These are phyloP conservation scores for Fusarium napiforme DNA, from an alignment of 2,329 filamentous ascomycete species.

Conservation along the genomic window DNA sequence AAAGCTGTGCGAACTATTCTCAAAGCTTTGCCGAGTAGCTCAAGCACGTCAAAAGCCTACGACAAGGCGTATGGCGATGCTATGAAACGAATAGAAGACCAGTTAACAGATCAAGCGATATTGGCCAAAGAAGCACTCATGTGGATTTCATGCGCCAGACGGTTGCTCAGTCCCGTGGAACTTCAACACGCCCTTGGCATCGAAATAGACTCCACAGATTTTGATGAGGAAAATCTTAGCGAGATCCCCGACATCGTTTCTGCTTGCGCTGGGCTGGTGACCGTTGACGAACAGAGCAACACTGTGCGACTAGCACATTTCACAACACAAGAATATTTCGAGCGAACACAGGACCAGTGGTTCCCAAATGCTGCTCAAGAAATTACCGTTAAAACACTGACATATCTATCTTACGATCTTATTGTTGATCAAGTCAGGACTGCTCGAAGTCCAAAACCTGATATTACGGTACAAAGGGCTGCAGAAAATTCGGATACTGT, in stretches of 20 bases:
- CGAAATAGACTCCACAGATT: conserved; percentile 34
- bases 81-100: conserved; percentile 56
- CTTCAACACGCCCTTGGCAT: conserved; percentile 57
- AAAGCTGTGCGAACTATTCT: not conserved
- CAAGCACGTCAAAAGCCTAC: conserved; percentile 41
- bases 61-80: conserved; percentile 54
- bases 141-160: conserved; percentile 55
- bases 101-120: conserved; percentile 45
- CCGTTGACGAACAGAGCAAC: conserved; percentile 51
- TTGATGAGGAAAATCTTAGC: conserved; percentile 52
- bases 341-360: conserved; percentile 19
- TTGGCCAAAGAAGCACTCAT: conserved; percentile 53
- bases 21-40: conserved; percentile 24
- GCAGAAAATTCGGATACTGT: not conserved
- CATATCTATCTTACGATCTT: not conserved
- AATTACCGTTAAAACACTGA: not conserved
- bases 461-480: not conserved
- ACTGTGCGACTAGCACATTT: conserved; percentile 58
- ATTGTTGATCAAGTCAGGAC: not conserved
- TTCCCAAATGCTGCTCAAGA: not conserved
- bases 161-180: conserved; percentile 49
- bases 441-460: not conserved
- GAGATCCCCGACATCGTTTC: conserved; percentile 50
- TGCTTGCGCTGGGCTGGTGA: conserved; percentile 56
- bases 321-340: conserved; percentile 59